Evolutionary conservation across 768 basidiomycete species (phyloP).

Genomic region (Lactarius deliciosus): DNA sequence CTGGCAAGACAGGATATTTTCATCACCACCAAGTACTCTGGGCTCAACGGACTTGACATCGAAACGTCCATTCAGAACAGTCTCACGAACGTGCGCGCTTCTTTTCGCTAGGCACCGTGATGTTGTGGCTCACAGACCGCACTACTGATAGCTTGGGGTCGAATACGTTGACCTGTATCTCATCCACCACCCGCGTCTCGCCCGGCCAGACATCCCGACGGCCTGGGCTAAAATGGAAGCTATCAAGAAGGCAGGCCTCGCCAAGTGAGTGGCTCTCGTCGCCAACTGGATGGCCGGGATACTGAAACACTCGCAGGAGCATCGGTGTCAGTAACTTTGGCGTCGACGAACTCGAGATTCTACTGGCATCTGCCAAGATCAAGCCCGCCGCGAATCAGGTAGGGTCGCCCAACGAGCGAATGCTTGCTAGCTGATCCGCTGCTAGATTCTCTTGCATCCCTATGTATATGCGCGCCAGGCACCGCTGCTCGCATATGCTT

Average conservation of each 20-base stretch:
- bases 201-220: slow-evolving; percentile 56
- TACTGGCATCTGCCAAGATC: slow-evolving; percentile 59
- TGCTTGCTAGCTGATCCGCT: slow-evolving; percentile 8
- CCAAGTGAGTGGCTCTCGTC: slow-evolving; percentile 42
- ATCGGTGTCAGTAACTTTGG: slow-evolving; percentile 74
- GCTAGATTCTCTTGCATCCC: slow-evolving; percentile 66
- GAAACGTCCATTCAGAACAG: slow-evolving; percentile 56
- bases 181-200: slow-evolving; percentile 57
- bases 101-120: not conserved
- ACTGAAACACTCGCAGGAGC: slow-evolving; percentile 45
- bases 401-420: slow-evolving; percentile 40
- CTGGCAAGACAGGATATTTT: slow-evolving; percentile 55
- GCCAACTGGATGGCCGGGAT: not conserved
- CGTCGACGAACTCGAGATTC: slow-evolving; percentile 50
- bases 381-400: slow-evolving; percentile 71
- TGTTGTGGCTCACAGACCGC: not conserved
- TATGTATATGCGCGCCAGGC: slow-evolving; percentile 59
- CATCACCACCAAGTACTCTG: slow-evolving; percentile 68
- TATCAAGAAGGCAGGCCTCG: slow-evolving; percentile 53
- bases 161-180: slow-evolving; percentile 70
- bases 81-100: slow-evolving; percentile 49
- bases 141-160: slow-evolving; percentile 53
- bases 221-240: slow-evolving; percentile 66
- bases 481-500: slow-evolving; percentile 56
- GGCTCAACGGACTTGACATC: slow-evolving; percentile 49